phyloP scores from a whole-genome alignment of 306 rosid genomes.

The Gastrolobium villosum region DNA sequence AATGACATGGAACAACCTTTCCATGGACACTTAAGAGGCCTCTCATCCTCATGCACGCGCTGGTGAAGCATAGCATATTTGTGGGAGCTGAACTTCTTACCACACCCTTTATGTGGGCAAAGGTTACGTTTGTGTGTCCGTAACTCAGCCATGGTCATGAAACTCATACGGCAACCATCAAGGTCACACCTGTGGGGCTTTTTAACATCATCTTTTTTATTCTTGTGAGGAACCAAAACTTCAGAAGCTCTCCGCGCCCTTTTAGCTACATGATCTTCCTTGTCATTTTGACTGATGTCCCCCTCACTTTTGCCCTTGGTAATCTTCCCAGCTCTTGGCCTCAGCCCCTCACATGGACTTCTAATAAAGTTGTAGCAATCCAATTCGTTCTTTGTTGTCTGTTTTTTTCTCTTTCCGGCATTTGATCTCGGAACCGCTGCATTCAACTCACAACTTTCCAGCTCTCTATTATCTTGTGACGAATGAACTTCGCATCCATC shows the following conservation, averaged over 20 bases:
- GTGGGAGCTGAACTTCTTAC: constrained; percentile 94
- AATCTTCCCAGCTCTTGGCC: constrained; percentile 75
- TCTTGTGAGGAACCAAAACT: constrained; percentile 49
- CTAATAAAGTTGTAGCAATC: constrained; percentile 61
- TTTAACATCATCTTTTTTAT: constrained; percentile 55
- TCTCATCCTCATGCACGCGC: constrained; percentile 87
- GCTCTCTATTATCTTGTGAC: constrained; percentile 51
- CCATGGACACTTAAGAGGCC: constrained; percentile 99
- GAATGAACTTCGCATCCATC: constrained; percentile 51
- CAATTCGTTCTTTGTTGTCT: constrained; percentile 42
- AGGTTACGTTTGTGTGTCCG: constrained; percentile 79
- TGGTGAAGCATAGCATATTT: constrained; percentile 85
- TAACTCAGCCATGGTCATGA: constrained; percentile 73
- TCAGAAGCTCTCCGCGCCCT: constrained; percentile 58
- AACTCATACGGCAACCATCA: constrained; percentile 90
- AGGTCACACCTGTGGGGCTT: constrained; percentile 75
- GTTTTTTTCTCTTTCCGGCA: constrained; percentile 59
- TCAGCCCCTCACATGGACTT: constrained; percentile 95
- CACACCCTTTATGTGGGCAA: constrained; percentile 92
- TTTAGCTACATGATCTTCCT: constrained; percentile 60
- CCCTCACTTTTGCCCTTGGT: constrained; percentile 41
- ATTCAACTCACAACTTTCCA: constrained; percentile 51
- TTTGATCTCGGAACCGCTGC: constrained; percentile 49
- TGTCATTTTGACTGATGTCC: constrained; percentile 42
- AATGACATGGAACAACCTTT: constrained; percentile 96